Conservation (phyloP, 352 stramenopile genomes). For the Phytopythium sindhum region DNA sequence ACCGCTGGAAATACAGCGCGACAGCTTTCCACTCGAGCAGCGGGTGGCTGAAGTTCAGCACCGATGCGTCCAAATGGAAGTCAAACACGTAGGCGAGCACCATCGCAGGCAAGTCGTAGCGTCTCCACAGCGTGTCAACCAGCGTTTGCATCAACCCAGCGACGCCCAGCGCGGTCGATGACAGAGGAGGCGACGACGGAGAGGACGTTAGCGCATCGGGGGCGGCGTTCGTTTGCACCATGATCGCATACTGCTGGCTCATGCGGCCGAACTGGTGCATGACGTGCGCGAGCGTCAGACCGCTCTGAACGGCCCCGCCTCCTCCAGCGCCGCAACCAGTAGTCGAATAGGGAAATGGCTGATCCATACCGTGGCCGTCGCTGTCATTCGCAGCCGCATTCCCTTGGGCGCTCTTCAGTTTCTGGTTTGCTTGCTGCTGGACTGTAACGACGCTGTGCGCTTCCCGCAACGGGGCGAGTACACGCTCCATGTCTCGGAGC, state of each 20-base stretch:
- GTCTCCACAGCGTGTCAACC: conserved; percentile 62
- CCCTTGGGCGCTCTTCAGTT: background rate
- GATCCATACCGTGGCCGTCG: background rate
- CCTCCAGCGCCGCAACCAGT: background rate
- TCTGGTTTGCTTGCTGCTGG: conserved; percentile 21
- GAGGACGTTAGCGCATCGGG: conserved; percentile 1
- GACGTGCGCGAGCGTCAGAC: conserved; percentile 65
- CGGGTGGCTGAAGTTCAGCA: conserved; percentile 50
- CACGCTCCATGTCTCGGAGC: conserved; percentile 30
- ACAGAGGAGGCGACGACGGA: background rate
- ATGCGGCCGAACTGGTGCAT: conserved; percentile 80
- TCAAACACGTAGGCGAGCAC: conserved; percentile 77
- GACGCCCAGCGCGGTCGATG: conserved; percentile 16
- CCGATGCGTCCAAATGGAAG: conserved; percentile 62
- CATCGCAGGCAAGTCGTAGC: conserved; percentile 72
- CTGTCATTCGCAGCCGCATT: background rate
- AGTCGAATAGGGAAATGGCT: background rate
- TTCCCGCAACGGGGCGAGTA: conserved; percentile 61
- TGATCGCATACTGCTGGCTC: conserved; percentile 57
- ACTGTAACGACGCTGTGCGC: conserved; percentile 57
- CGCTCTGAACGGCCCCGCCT: conserved; percentile 24
- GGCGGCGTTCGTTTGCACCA: conserved; percentile 12
- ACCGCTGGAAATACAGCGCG: conserved; percentile 59
- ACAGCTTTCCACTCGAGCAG: conserved; percentile 53
- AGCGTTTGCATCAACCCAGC: conserved; percentile 43